Evolutionary conservation across 768 basidiomycete genomes (phyloP), one percentile per base, ranked within the genome.

Genomic region (Neoboletus subvelutipes): DNA sequence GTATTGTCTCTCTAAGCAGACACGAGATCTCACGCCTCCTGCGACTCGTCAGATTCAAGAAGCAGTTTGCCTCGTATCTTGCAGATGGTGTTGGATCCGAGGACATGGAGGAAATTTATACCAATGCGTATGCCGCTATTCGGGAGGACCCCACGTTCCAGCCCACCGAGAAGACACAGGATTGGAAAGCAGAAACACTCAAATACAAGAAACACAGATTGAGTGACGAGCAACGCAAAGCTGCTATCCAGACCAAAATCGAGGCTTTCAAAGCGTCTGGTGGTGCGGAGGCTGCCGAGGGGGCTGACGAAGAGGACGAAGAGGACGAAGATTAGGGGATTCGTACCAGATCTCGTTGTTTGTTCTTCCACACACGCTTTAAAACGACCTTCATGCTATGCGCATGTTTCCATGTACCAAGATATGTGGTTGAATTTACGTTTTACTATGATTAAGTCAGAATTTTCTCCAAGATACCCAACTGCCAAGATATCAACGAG

Each of bases 71-170:
- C 4, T 83, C 86, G 10, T 98, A 98, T 77, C 92, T 99, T 58
- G 94, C 92, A 28, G 94, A 97, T 73, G 97, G 87, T 64, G 76
- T 99, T 66, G 92, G 92, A 56, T 96, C 94, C 3, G 97, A 95
- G 63, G 96, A 98, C 68, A 93, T 98, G 2, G 93, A 98, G 74
- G 97, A 98, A 72, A 88, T 99, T 59, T 98, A 91, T 80, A 82
- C 83, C 39, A 90, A 88, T 68, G 95, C 92, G 2, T 92, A 97
- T 77, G 88, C 92, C 54, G 92, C 94, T 60, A 99, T 98, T 75
- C 92, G 97, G 60, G 95, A 95, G 71, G 88, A 97, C 72, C 96
- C 97, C 46, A 75, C 77, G 22, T 95, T 95, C 84, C 86, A 91
- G 75, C 87, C 92, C 50, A 85, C 88, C 39, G 90, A 94, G 59